Base-by-base conservation (phyloP, 2,329 filamentous ascomycete species). In the Fusarium annulatum region DNA sequence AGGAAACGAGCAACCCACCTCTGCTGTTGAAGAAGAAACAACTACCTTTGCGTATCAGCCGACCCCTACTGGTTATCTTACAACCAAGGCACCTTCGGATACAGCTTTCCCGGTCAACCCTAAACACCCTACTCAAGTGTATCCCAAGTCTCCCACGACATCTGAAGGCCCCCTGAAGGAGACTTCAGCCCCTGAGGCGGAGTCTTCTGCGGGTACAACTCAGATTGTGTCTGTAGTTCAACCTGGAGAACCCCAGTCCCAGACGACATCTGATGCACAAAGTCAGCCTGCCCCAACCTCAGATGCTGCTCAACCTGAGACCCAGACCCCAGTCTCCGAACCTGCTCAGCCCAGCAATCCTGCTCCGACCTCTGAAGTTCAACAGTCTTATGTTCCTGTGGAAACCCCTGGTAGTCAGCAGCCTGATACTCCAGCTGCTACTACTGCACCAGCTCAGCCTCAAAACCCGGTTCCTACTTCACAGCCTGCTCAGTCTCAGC, bases 191-290 rank as follows among this genome's bases (percentile, higher is more conserved):
- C 33, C 28, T 6, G 64, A 51, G 53, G 56, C 72, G 30, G 45
- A 51, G 21, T 46, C 65, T 41, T 45, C 42, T 41, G 43, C 66
- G 18, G 61, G 39, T n/a, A 73, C 64, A 12, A 76, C 74, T 33
- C 26, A 56, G 46, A 70, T 64, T 10, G 70, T 74, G 53, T 72
- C 75, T 46, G 61, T 76, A 26, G 61, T 30, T 21, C 51, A 77
- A n/a, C 75, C 76, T 16, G 38, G 61, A 10, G 49, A 66, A 7
- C 69, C 76, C 5, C 48, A 51, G 9, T 30, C 49, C 19, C 42
- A 51, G 41, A 65, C 61, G 34, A 67, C 70, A 18, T 64, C 70
- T 45, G 59, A 48, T 11, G 57, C 33, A 46, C 67, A 71, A 49
- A 48, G 34, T 30, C 66, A 69, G 36, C 62, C 64, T 33, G 61